Evolutionary conservation across 768 basidiomycete genomes (phyloP), one percentile per base, ranked within the genome.

Genomic region (Clathrus columnatus): DNA sequence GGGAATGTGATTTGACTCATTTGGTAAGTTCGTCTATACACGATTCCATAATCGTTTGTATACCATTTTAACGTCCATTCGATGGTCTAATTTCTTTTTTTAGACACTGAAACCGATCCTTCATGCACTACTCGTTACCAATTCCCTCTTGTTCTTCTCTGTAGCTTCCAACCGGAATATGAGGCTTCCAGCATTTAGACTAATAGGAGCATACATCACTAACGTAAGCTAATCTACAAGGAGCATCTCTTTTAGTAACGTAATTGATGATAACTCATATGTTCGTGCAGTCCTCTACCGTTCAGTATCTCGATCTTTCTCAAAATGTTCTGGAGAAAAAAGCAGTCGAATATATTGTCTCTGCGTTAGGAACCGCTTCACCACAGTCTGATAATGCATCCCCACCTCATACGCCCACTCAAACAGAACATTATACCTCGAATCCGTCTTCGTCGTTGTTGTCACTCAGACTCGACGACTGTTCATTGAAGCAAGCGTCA

Each of bases 241-340:
- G n/a, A n/a, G n/a, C n/a, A n/a, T n/a, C n/a, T n/a, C n/a, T n/a
- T 32, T 42, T 36, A 32, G 21, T 48, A 18, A 11, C 30, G 11
- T 11, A 4, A 6, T 7, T 18, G 10, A 10, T 27, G 11, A 10
- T 4, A n/a, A 17, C 41, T 1, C 41, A 42, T 26, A 20, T 7
- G 36, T n/a, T 28, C 20, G n/a, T 0, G 4, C 50, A 94, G 87
- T 83, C 91, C 11, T 81, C 79, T 61, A 78, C 69, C 51, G 70
- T 97, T 7, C 84, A 88, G 57, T 96, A 92, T 69, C 77, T 97
- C 29, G 94, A 99, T 67, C 69, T 99, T 23, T 93, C 91, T 2
- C 88, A 91, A 57, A 96, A 87, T 59, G 66, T 72, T 1, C 69
- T 96, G 57, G 95, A 97, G 66, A 91, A 88, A 67, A 86, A 83